phyloP scores from a whole-genome alignment of 208 protist genomes.

The Leishmania amazonensis region DNA sequence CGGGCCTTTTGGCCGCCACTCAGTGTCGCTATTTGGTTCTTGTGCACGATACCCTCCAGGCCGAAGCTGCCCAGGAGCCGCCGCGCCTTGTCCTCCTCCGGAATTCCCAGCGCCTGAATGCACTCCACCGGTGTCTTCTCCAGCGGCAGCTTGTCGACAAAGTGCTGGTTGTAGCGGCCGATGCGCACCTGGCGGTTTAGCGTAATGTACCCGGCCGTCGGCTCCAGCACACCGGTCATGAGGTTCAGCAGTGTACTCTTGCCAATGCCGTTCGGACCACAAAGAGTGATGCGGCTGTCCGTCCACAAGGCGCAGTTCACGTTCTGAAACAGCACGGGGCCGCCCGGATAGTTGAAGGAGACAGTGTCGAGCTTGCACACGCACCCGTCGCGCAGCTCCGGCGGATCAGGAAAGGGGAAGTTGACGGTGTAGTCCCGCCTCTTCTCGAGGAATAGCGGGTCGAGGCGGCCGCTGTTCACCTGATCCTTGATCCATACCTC shows the following conservation, averaged over 20 bases:
- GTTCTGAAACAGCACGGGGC: conserved; percentile 69
- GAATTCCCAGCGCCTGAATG: conserved; percentile 69
- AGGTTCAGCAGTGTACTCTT: conserved; percentile 94
- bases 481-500: conserved; percentile 82
- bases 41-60: conserved; percentile 85
- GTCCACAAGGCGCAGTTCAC: conserved; percentile 89
- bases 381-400: conserved; percentile 80
- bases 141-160: conserved; percentile 93
- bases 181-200: conserved; percentile 86
- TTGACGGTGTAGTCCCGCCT: conserved; percentile 88
- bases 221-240: conserved; percentile 84
- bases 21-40: conserved; percentile 91
- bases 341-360: conserved; percentile 82
- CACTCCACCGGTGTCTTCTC: conserved; percentile 91
- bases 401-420: conserved; percentile 83
- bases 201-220: conserved; percentile 66
- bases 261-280: conserved; percentile 92
- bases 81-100: conserved; percentile 81
- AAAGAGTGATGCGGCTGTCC: conserved; percentile 89
- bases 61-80: conserved; percentile 88
- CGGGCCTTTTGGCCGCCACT: conserved; percentile 95
- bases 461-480: conserved; percentile 66
- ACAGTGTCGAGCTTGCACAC: conserved; percentile 86
- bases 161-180: conserved; percentile 93
- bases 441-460: conserved; percentile 80